Conservation (phyloP, 805 yeast genomes). For the Ogataea methanolica region DNA sequence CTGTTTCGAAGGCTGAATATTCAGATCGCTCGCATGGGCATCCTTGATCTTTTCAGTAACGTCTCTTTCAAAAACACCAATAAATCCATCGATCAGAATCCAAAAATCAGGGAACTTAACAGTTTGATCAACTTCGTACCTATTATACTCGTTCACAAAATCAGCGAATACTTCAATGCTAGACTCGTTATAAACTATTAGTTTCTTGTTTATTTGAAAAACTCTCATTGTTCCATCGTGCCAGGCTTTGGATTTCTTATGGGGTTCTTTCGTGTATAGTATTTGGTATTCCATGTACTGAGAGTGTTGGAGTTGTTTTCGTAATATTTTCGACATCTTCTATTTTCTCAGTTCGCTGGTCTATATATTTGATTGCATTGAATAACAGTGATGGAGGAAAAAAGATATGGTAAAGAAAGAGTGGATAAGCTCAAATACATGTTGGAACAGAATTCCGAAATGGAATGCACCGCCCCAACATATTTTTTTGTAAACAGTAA, state of each 20-base stretch:
- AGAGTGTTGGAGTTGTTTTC: conserved; percentile 28
- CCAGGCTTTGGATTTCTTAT: conserved; percentile 47
- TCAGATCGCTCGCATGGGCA: not conserved
- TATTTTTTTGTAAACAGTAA: too few relatives aligned
- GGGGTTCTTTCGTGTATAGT: conserved; percentile 40
- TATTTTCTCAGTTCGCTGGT: not conserved
- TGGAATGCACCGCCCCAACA: too few relatives aligned
- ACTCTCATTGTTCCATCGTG: conserved; percentile 43
- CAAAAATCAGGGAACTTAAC: conserved; percentile 23
- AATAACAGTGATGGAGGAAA: too few relatives aligned
- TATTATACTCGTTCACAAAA: conserved; percentile 24
- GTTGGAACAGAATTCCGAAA: too few relatives aligned
- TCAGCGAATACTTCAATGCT: conserved; percentile 23
- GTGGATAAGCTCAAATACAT: too few relatives aligned
- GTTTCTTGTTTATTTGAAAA: conserved; percentile 45
- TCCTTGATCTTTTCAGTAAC: conserved; percentile 20
- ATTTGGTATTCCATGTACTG: conserved; percentile 43
- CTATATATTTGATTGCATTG: not conserved
- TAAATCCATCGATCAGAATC: conserved; percentile 24
- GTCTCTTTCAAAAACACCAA: conserved; percentile 36
- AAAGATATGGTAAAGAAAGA: too few relatives aligned
- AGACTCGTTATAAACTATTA: conserved; percentile 37
- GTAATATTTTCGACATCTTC: not conserved
- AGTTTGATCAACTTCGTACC: conserved; percentile 31
- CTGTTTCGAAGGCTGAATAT: not conserved